Base-by-base conservation (phyloP, 257 asterid genomes). In the Voacanga thouarsii region DNA sequence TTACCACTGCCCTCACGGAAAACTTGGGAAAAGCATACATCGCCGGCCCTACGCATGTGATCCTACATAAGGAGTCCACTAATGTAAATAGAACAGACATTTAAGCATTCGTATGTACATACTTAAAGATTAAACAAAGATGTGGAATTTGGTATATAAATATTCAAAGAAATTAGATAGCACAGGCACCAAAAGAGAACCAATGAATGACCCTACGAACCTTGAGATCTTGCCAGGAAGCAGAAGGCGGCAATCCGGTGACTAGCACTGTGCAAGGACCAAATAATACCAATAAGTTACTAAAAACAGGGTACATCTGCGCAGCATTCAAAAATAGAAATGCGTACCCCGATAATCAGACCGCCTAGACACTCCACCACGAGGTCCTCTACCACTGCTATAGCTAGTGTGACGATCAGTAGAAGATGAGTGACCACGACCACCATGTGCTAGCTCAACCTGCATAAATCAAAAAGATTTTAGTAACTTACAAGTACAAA, bases 391-490 rank as follows among this genome's bases (percentile, higher is more conserved):
- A 53, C 92, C 87, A 75, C 89, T 82, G 57, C 84, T 63, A 33
- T 82, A 39, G 61, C 79, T 86, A 74, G 89, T 85, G 59, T 89
- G 70, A 76, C 96, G 97, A 84, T 96, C 99, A 6, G 82, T 80
- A 12, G 97, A 82, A 11, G 97, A 88, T 57, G 99, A 84, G 80
- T 89, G 78, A 28, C 97, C 98, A 6, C 99, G 97, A 37, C 99
- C 99, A 57, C 99, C 99, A 85, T 96, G 99, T 1, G 98, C 99
- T 84, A 96, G 90, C 89, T 96, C 98, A 82, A 96, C 99, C 98
- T 96, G 83, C 41, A 59, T 18, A 69, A 33, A 76, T 66, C 70
- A 75, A 41, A 78, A 18, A 78, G 28, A 55, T 7, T 11, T n/a
- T 53, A 60, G 76, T 50, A 63, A 77, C 68, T 21, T 49, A 49